Conservation (phyloP, 257 asterid genomes). For the Catharanthus roseus region DNA sequence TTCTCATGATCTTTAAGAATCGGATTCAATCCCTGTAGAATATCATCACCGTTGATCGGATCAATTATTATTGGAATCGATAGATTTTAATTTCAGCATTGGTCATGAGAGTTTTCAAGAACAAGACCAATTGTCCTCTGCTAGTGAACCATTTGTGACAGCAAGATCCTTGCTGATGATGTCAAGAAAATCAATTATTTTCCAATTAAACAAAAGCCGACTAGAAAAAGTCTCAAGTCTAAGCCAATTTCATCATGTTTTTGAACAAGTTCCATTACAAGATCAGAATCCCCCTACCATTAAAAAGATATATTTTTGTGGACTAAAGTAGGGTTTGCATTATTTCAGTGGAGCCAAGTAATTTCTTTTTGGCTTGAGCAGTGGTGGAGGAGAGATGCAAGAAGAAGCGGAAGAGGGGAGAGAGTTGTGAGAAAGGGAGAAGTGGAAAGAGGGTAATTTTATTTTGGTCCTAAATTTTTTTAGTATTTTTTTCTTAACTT, state of each 20-base stretch:
- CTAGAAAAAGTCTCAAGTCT: slow-evolving; percentile 10
- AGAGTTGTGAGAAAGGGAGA: too few species aligned
- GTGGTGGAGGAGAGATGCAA: too few species aligned
- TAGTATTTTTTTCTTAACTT: too few species aligned
- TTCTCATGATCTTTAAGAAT: slow-evolving; percentile 57
- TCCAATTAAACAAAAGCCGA: slow-evolving; percentile 3
- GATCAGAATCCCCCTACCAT: too few species aligned
- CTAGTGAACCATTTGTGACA: slow-evolving; percentile 78
- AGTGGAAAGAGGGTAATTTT: too few species aligned
- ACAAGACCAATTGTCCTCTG: slow-evolving; percentile 59
- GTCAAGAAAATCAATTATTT: slow-evolving; percentile 28
- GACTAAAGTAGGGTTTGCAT: too few species aligned
- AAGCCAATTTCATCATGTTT: slow-evolving; percentile 13
- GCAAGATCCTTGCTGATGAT: slow-evolving; percentile 65
- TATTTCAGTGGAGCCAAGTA: too few species aligned
- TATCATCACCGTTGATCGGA: slow-evolving; percentile 29
- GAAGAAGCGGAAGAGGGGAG: too few species aligned
- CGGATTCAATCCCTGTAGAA: slow-evolving; percentile 40
- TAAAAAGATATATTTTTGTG: too few species aligned
- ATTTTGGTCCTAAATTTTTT: too few species aligned
- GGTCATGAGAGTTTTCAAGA: slow-evolving; percentile 23
- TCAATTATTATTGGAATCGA: slow-evolving; percentile 38
- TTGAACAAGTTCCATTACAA: too few species aligned
- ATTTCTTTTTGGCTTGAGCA: too few species aligned
- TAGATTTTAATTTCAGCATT: slow-evolving; percentile 61